phyloP scores from a whole-genome alignment of 345 rosid species.

The Microthlaspi erraticum region DNA sequence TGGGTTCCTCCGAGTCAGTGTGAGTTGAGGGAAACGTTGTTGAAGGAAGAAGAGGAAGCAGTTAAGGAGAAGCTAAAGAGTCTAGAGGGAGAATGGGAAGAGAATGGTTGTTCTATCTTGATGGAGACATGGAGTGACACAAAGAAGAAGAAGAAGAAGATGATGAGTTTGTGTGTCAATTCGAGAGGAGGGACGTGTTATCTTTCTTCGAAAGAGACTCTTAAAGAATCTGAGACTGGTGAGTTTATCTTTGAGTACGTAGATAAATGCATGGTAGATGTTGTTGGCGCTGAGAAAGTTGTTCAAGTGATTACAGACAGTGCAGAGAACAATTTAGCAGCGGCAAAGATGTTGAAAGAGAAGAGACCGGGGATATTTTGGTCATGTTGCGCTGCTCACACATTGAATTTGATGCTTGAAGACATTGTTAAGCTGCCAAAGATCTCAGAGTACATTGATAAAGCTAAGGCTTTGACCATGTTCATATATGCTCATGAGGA shows the following conservation, averaged over 20 bases:
- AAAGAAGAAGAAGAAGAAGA: neutral
- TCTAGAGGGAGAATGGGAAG: neutral
- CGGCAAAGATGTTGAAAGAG: neutral
- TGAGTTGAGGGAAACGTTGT: conserved; percentile 1
- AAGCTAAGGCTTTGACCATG: neutral
- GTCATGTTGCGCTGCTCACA: neutral
- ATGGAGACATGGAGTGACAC: neutral
- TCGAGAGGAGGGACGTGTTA: neutral
- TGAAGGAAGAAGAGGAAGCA: neutral
- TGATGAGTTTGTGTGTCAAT: conserved; percentile 8
- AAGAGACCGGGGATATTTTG: neutral
- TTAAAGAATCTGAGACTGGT: neutral
- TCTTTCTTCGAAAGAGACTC: neutral
- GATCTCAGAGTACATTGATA: conserved; percentile 9
- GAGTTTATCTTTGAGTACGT: neutral
- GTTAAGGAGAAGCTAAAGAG: neutral
- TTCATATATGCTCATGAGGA: conserved; percentile 4
- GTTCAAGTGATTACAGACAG: neutral
- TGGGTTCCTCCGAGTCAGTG: neutral
- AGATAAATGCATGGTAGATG: conserved; percentile 5
- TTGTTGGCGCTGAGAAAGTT: conserved; percentile 1
- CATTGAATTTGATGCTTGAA: neutral
- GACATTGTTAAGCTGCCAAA: conserved; percentile 3
- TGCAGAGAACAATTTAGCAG: neutral
- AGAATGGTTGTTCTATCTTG: neutral